Evolutionary conservation across 1,139 yeast species (phyloP).

Genomic region (Geotrichum macrosporum): DNA sequence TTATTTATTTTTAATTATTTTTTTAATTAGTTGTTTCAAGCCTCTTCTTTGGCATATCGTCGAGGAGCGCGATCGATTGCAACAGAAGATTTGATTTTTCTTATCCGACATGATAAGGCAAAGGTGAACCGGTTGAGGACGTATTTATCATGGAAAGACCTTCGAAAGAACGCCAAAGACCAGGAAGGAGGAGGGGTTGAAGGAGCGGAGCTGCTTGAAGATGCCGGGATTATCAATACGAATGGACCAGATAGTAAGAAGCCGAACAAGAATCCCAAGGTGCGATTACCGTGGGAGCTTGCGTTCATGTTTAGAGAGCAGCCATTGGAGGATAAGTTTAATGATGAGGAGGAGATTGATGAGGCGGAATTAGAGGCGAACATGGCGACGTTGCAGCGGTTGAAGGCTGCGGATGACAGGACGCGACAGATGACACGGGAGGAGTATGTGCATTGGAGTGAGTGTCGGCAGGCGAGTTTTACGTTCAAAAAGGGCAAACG

Average conservation of each 20-base stretch:
- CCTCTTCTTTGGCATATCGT: conserved; percentile 69
- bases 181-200: conserved; percentile 84
- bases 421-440: conserved; percentile 92
- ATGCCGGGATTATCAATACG: conserved; percentile 35
- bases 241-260: conserved; percentile 42
- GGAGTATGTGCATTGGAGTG: conserved; percentile 98
- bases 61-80: conserved; percentile 83
- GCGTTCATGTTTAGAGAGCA: conserved; percentile 92
- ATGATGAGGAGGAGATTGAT: conserved; percentile 46
- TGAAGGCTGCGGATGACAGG: conserved; percentile 91
- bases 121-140: conserved; percentile 88
- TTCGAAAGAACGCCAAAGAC: conserved; percentile 93
- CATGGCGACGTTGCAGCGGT: conserved; percentile 75
- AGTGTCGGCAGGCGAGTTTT: conserved; percentile 95
- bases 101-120: conserved; percentile 90
- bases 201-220: conserved; percentile 52
- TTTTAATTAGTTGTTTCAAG: conserved; percentile 49
- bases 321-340: conserved; percentile 77
- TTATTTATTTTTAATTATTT: no score
- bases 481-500: conserved; percentile 90
- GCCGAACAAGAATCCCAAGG: conserved; percentile 62
- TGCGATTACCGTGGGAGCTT: conserved; percentile 91
- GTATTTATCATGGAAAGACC: conserved; percentile 94
- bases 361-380: conserved; percentile 87
- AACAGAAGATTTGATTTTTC: conserved; percentile 88